Conservation (phyloP, 164 flowering plant species). For the Annona squamosa region DNA sequence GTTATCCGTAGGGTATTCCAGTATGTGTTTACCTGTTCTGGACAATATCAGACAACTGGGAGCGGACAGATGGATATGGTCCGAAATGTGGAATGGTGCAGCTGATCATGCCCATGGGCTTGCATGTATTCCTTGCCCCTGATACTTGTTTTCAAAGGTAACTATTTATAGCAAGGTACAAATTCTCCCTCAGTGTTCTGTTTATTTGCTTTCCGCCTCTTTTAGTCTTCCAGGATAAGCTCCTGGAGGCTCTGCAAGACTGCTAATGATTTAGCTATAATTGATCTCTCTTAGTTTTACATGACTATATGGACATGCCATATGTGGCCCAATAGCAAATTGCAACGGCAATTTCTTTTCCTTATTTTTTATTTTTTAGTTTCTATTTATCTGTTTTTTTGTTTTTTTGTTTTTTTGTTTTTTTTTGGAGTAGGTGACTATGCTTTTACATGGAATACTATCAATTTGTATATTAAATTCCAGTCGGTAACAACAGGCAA, state of each 20-base stretch:
- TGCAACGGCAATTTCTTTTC: neutral
- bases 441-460: neutral
- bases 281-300: neutral
- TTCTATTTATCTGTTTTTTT: neutral
- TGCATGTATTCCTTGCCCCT: slow-evolving; percentile 82
- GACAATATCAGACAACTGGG: slow-evolving; percentile 99
- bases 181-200: neutral
- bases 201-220: neutral
- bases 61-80: slow-evolving; percentile 99
- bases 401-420: too few species aligned
- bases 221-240: neutral
- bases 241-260: neutral
- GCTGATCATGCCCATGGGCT: slow-evolving; percentile 83
- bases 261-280: neutral
- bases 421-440: too few species aligned
- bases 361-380: neutral
- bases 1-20: slow-evolving; percentile 64
- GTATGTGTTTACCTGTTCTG: slow-evolving; percentile 90
- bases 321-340: too few species aligned
- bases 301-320: too few species aligned
- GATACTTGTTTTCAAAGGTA: slow-evolving; percentile 85
- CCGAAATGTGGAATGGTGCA: slow-evolving; percentile 98
- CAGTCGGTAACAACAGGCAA: slow-evolving; percentile 72
- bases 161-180: neutral
- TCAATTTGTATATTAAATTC: slow-evolving; percentile 9